These are phyloP conservation scores for Colletotrichum karsti DNA, from an alignment of 2,329 filamentous ascomycete species.

Conservation along the genomic window DNA sequence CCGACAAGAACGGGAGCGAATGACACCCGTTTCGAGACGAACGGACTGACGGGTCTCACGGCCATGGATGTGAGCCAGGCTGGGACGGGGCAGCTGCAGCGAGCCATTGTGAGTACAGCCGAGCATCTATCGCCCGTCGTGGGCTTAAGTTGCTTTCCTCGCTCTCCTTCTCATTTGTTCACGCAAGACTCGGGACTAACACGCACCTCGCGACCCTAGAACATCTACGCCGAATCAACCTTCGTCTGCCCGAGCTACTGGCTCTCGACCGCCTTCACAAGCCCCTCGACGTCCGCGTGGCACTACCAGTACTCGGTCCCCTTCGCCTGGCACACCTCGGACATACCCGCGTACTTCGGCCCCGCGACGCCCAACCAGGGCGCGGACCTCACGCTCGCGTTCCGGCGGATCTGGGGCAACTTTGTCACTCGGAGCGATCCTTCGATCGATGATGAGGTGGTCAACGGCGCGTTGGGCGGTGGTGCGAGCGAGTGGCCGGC, in stretches of 20 bases:
- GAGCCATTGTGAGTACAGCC: background rate
- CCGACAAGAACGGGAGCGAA: conserved; percentile 34
- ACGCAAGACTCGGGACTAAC: too few relatives aligned
- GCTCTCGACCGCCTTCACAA: conserved; percentile 58
- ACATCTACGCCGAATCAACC: conserved; percentile 63
- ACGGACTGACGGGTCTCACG: background rate
- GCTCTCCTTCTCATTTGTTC: too few relatives aligned
- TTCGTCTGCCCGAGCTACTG: conserved; percentile 66
- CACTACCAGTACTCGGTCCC: conserved; percentile 59
- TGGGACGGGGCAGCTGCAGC: conserved; percentile 62
- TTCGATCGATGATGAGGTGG: conserved; percentile 42
- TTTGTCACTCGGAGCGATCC: conserved; percentile 53
- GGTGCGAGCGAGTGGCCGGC: conserved; percentile 40
- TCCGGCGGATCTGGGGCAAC: conserved; percentile 54
- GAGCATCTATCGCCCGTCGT: too few relatives aligned
- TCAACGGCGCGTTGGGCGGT: conserved; percentile 32
- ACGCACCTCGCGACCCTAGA: too few relatives aligned
- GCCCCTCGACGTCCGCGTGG: conserved; percentile 38
- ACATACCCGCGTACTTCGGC: conserved; percentile 46
- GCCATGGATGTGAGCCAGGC: conserved; percentile 51
- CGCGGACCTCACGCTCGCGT: conserved; percentile 41
- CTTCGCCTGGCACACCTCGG: conserved; percentile 47
- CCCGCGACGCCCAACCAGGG: conserved; percentile 35
- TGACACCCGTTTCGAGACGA: conserved; percentile 25
- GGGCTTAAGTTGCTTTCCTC: too few relatives aligned